phyloP scores from a whole-genome alignment of 2,329 filamentous ascomycete species.

The Stachybotrys chartarum region DNA sequence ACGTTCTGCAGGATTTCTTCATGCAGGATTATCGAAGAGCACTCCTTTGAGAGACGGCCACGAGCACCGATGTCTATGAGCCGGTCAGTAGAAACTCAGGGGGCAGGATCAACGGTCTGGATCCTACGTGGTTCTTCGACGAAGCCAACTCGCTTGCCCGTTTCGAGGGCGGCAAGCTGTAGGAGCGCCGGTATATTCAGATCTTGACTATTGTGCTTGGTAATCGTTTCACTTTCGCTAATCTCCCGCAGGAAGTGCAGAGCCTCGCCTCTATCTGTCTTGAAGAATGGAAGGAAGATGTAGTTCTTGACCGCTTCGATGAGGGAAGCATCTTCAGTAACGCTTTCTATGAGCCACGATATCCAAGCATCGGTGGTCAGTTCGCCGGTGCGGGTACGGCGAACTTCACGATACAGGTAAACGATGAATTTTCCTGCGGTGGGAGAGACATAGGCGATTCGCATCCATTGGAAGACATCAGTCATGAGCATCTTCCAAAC shows the following conservation, averaged over 20 bases:
- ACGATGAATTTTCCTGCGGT: slow-evolving; percentile 55
- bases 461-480: slow-evolving; percentile 48
- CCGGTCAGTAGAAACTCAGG: not conserved
- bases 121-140: slow-evolving; percentile 58
- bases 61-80: slow-evolving; percentile 17
- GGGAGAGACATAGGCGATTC: slow-evolving; percentile 49
- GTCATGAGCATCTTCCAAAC: slow-evolving; percentile 45
- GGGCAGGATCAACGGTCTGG: not conserved
- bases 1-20: slow-evolving; percentile 43
- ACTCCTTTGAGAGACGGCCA: slow-evolving; percentile 10
- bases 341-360: slow-evolving; percentile 45
- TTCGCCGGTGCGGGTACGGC: slow-evolving; percentile 19
- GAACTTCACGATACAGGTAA: slow-evolving; percentile 44
- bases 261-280: slow-evolving; percentile 44
- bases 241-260: slow-evolving; percentile 51
- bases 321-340: slow-evolving; percentile 41
- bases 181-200: slow-evolving; percentile 49
- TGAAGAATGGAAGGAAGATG: slow-evolving; percentile 56
- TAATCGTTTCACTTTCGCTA: slow-evolving; percentile 41
- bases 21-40: slow-evolving; percentile 24
- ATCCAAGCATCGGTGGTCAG: slow-evolving; percentile 42
- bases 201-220: slow-evolving; percentile 34
- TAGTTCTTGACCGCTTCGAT: slow-evolving; percentile 59
- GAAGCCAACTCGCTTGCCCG: slow-evolving; percentile 62
- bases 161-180: slow-evolving; percentile 60